These are phyloP conservation scores for Fraxinus anomala DNA, from an alignment of 257 asterid species.

Conservation along the genomic window DNA sequence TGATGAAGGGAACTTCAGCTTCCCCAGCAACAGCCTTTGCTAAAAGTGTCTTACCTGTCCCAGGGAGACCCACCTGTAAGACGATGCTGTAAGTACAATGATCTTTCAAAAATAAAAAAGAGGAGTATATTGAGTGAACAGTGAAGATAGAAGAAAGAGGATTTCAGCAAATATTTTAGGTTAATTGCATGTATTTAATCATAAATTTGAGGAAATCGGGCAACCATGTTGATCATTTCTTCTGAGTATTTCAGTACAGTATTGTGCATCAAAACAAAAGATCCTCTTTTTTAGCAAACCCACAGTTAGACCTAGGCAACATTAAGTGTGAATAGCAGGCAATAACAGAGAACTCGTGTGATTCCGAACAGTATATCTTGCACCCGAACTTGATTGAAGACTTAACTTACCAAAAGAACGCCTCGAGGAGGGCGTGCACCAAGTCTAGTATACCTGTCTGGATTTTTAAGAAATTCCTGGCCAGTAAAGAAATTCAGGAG, in stretches of 20 bases:
- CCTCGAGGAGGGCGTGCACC: conserved; percentile 99
- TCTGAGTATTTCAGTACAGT: not conserved
- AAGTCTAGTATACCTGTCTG: conserved; percentile 79
- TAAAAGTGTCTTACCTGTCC: conserved; percentile 98
- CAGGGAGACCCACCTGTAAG: conserved; percentile 93
- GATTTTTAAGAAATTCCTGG: conserved; percentile 96
- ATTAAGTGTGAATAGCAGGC: conserved; percentile 19
- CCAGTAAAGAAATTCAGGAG: conserved; percentile 26
- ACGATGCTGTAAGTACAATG: conserved; percentile 25
- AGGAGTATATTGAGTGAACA: not conserved
- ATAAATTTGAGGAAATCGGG: conserved; percentile 16
- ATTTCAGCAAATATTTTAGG: conserved; percentile 12
- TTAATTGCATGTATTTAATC: conserved; percentile 3
- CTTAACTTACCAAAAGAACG: conserved; percentile 86
- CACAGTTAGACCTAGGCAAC: conserved; percentile 20
- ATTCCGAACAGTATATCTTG: conserved; percentile 16
- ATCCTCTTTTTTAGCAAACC: conserved; percentile 6
- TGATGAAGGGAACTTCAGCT: conserved; percentile 96
- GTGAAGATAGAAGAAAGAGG: conserved; percentile 18
- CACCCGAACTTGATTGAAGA: conserved; percentile 18
- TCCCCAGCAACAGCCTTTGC: conserved; percentile 99
- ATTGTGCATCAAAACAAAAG: not conserved
- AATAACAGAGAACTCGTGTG: conserved; percentile 16
- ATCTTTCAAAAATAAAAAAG: conserved; percentile 5
- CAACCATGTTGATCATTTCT: not conserved